Conservation (phyloP, 768 basidiomycete genomes). For the Fibroporia radiculosa region DNA sequence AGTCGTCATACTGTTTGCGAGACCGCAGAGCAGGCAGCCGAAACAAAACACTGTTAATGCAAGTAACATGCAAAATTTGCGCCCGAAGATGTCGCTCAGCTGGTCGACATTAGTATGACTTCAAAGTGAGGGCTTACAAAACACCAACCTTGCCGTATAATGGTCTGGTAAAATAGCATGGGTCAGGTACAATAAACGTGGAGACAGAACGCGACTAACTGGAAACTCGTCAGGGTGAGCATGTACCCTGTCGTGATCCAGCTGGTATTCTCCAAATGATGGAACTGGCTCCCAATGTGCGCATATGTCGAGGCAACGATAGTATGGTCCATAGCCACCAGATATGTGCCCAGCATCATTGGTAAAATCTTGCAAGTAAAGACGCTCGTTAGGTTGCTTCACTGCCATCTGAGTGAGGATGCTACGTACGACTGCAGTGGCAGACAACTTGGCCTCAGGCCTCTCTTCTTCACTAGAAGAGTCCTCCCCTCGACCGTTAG, state of each 20-base stretch:
- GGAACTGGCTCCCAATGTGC: constrained; percentile 37
- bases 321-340: constrained; percentile 26
- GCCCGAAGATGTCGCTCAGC: constrained; percentile 55
- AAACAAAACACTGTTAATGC: constrained; percentile 47
- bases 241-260: constrained; percentile 63
- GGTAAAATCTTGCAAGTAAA: constrained; percentile 18
- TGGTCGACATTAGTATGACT: neutral
- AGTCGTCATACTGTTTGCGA: constrained; percentile 46
- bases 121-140: neutral
- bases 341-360: constrained; percentile 24
- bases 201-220: constrained; percentile 31
- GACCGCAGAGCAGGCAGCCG: constrained; percentile 46
- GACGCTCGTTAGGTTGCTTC: neutral
- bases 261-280: constrained; percentile 55
- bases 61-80: constrained; percentile 49
- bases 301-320: constrained; percentile 28
- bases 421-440: too few relatives aligned
- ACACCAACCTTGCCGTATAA: constrained; percentile 45
- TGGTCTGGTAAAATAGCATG: constrained; percentile 31
- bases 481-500: too few relatives aligned
- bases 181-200: neutral
- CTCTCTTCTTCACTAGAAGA: too few relatives aligned
- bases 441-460: neutral
- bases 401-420: neutral
- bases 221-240: constrained; percentile 52